A percentile compares a stretch with the other conserved stretches of the same genome.
Evolutionary conservation across 2,329 filamentous ascomycete species (phyloP).

Genomic region (Aspergillus pseudoterreus): DNA sequence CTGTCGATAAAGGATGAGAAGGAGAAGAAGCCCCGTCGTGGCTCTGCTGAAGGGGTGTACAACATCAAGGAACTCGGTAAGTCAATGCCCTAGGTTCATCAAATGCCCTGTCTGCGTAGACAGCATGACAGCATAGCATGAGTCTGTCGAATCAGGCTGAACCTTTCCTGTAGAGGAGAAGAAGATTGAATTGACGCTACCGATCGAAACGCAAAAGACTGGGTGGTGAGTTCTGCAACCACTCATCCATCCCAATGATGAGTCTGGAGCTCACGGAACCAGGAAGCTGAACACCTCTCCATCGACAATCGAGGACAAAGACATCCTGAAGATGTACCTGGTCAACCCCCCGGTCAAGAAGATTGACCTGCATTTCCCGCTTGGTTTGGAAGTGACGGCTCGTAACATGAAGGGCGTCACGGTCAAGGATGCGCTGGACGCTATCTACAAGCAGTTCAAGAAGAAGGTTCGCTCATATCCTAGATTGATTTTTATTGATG

Average conservation of each 20-base stretch:
- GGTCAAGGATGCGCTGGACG: conserved; percentile 93
- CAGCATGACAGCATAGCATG: no score
- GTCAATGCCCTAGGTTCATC: conserved; percentile 26
- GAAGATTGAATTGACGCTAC: conserved; percentile 29
- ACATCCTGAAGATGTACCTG: conserved; percentile 76
- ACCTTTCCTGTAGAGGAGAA: conserved; percentile 22
- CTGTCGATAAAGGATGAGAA: conserved; percentile 62
- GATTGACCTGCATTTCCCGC: conserved; percentile 87
- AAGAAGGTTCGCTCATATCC: conserved; percentile 69
- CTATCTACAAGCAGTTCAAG: conserved; percentile 94
- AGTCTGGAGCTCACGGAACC: not conserved
- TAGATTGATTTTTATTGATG: not conserved
- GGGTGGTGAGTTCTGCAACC: conserved; percentile 25
- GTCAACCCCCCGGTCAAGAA: conserved; percentile 83
- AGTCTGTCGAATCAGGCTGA: not conserved
- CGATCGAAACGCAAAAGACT: conserved; percentile 35
- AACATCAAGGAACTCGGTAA: conserved; percentile 85
- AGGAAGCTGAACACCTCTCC: conserved; percentile 96
- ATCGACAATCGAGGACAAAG: conserved; percentile 72
- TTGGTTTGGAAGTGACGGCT: conserved; percentile 82
- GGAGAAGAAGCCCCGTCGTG: conserved; percentile 63
- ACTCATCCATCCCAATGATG: not conserved
- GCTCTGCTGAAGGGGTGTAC: conserved; percentile 62
- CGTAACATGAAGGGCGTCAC: conserved; percentile 92
- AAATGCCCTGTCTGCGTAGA: no score